Conservation (phyloP, 768 basidiomycete species). For the Rhizopogon sp. region DNA sequence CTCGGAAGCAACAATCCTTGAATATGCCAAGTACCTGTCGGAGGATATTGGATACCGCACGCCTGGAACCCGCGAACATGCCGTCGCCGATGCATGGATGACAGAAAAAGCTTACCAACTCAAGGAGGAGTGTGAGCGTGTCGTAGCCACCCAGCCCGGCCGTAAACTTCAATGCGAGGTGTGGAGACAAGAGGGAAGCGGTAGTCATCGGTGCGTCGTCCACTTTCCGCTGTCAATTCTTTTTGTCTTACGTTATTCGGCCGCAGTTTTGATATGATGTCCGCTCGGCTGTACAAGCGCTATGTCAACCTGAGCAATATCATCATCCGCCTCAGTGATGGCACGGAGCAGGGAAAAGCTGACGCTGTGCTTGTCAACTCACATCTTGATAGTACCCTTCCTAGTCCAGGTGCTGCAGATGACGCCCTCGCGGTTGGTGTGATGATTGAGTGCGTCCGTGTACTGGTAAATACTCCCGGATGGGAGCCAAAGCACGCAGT, state of each 20-base stretch:
- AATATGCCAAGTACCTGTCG: constrained; percentile 61
- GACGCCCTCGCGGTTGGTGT: constrained; percentile 86
- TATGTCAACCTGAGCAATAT: constrained; percentile 89
- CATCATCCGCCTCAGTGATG: constrained; percentile 80
- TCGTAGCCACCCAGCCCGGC: constrained; percentile 33
- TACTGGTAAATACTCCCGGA: constrained; percentile 57
- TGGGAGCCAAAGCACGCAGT: constrained; percentile 75
- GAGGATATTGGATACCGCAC: constrained; percentile 89
- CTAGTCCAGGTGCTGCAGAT: constrained; percentile 85
- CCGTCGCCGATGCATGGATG: constrained; percentile 81
- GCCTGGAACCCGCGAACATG: constrained; percentile 87
- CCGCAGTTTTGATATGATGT: constrained; percentile 91
- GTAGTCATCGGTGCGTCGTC: constrained; percentile 70
- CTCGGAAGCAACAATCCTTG: constrained; percentile 65
- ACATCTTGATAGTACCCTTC: constrained; percentile 87
- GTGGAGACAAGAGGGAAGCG: constrained; percentile 86
- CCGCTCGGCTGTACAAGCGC: constrained; percentile 74
- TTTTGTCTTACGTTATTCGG: background rate
- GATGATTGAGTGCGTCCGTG: constrained; percentile 86
- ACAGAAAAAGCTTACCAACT: constrained; percentile 58
- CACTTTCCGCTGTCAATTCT: background rate
- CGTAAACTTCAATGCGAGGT: constrained; percentile 85
- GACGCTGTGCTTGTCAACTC: constrained; percentile 85
- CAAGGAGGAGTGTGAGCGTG: constrained; percentile 54
- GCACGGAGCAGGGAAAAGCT: constrained; percentile 63